A percentile compares a stretch with the other conserved stretches of the same genome.
These are phyloP conservation scores for Sclerotinia trifoliorum DNA, from an alignment of 2,329 filamentous ascomycete genomes.

Conservation along the genomic window DNA sequence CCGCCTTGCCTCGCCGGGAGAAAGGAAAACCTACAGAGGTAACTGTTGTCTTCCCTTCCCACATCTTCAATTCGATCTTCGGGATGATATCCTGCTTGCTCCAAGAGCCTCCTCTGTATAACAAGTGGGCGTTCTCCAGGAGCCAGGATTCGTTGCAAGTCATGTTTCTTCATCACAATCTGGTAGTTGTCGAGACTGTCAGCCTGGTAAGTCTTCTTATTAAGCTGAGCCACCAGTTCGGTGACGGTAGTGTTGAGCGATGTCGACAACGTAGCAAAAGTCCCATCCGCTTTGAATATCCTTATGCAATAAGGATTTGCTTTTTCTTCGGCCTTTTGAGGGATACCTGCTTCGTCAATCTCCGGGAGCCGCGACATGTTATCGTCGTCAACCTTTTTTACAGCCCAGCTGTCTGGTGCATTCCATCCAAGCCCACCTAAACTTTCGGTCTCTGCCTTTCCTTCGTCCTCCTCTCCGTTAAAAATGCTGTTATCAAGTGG, in stretches of 20 bases:
- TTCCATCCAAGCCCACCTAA: slow-evolving; percentile 67
- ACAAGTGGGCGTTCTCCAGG: slow-evolving; percentile 78
- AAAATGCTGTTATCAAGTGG: slow-evolving; percentile 62
- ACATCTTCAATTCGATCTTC: slow-evolving; percentile 88
- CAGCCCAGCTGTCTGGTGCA: slow-evolving; percentile 94
- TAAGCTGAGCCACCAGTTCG: slow-evolving; percentile 85
- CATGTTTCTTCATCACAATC: slow-evolving; percentile 91
- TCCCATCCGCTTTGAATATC: slow-evolving; percentile 89
- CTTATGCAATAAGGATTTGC: slow-evolving; percentile 83
- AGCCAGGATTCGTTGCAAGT: slow-evolving; percentile 77
- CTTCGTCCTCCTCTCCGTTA: slow-evolving; percentile 46
- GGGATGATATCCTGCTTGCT: slow-evolving; percentile 88
- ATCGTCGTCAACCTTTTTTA: slow-evolving; percentile 71
- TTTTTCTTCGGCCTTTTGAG: slow-evolving; percentile 72
- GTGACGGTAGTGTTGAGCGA: slow-evolving; percentile 78
- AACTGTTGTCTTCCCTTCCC: slow-evolving; percentile 95
- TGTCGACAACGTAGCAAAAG: slow-evolving; percentile 89
- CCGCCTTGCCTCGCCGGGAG: slow-evolving; percentile 85
- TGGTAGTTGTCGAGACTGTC: slow-evolving; percentile 93
- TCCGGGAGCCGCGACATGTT: slow-evolving; percentile 56
- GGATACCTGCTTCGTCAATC: slow-evolving; percentile 65
- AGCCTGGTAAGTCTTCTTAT: slow-evolving; percentile 90
- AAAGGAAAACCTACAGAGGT: slow-evolving; percentile 94
- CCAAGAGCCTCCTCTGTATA: slow-evolving; percentile 86
- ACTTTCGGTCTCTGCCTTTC: slow-evolving; percentile 35